Evolutionary conservation across 2,329 filamentous ascomycete species (phyloP), one percentile per base, ranked within the genome.

Genomic region (Epichloe gansuensis): DNA sequence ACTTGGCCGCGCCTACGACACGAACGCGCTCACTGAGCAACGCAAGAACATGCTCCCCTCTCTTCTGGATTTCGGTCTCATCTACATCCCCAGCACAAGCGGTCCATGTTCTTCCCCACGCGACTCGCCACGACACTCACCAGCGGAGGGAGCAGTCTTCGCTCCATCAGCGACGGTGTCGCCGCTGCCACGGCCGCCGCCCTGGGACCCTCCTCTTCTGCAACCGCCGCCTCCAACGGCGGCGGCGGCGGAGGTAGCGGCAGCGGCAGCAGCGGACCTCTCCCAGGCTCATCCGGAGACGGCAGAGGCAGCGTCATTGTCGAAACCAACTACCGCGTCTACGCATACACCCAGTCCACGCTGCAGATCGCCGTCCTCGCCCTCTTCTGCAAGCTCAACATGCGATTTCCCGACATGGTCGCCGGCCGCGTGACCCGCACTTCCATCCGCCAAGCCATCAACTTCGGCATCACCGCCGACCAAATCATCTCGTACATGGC

Each of bases 251-350:
- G 17, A 8, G 21, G 46, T 12, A 3, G 17, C 15, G 21, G 46
- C 21, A 3, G 21, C 13, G 67, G 28, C 28, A 8, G 28, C 28
- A 8, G 65, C 42, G 58, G 67, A 21, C 69, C 68, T 25, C 61
- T 68, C 1, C 17, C 17, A 21, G 63, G 62, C 17, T 62, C 67
- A 25, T 63, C 52, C 31, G 62, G 68, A 50, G 72, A 77, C 17
- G 69, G 75, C 57, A 83, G 83, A 62, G 91, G 91, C 57, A 93
- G 89, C 72, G 89, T 98, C 64, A 91, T 98, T 62, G 81, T 98
- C 59, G 93, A 98, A 73, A 98, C 93, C 8, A 98, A 98, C 71
- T 97, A 96, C 72, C 87, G 93, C 28, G 73, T 98, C 60, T 98
- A 98, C 72, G 93, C 93, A 35, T 98, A 98, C 72, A 97, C 94